Percentiles rank a stretch among this genome's conserved stretches.
Conservation (phyloP, 768 basidiomycete species). For the Russula abietina region DNA sequence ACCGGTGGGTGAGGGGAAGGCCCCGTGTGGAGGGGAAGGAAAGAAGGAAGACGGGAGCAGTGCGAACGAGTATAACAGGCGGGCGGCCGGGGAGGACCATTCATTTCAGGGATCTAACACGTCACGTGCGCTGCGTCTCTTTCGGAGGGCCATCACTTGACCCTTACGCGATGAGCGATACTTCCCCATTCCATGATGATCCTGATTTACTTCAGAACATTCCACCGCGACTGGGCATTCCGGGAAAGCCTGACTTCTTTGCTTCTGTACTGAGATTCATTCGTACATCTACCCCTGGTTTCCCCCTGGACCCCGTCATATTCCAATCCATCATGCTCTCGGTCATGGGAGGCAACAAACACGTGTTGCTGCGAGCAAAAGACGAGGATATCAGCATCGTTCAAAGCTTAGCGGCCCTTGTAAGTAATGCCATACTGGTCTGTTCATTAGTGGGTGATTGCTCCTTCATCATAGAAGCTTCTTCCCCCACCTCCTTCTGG, state of each 20-base stretch:
- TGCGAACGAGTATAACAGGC: not conserved
- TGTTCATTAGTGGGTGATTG: not conserved
- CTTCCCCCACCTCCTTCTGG: not conserved
- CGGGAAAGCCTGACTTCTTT: constrained; percentile 26
- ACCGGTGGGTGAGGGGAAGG: not conserved
- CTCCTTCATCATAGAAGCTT: not conserved
- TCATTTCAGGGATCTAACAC: constrained; percentile 4
- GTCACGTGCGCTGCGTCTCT: constrained; percentile 12
- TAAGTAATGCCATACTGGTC: constrained; percentile 33
- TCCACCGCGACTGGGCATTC: constrained; percentile 5
- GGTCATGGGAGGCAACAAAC: constrained; percentile 54
- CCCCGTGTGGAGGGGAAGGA: constrained; percentile 4
- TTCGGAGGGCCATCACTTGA: not conserved
- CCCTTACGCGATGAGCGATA: constrained; percentile 7
- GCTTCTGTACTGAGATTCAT: constrained; percentile 41
- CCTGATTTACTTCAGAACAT: constrained; percentile 6
- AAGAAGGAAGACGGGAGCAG: not conserved
- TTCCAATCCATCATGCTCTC: constrained; percentile 62
- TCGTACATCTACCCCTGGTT: constrained; percentile 38
- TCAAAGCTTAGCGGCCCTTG: constrained; percentile 51
- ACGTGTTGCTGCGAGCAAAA: constrained; percentile 57
- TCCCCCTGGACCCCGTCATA: constrained; percentile 57
- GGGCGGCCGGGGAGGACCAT: not conserved
- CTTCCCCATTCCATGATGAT: constrained; percentile 3
- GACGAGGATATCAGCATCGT: constrained; percentile 61